Base-by-base conservation (phyloP, 768 basidiomycete genomes). In the Chalciporus piperatus region DNA sequence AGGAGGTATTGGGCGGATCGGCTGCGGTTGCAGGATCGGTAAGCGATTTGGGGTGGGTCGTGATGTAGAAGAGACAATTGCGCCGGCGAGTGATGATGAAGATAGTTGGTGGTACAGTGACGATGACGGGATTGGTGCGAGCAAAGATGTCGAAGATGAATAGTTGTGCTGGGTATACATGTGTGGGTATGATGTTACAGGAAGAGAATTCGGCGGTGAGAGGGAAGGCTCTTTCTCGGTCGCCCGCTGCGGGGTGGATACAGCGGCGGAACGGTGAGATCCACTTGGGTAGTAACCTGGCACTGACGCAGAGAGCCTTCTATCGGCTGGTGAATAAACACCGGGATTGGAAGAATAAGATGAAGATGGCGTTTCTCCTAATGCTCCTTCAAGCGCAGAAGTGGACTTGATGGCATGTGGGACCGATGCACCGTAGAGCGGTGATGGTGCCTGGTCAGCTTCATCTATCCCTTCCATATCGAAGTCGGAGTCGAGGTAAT, bases 1-100 rank as follows among this genome's bases (percentile, higher is more conserved):
- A 9, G 61, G 69, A 9, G 67, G 67, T 51, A 69, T 69, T 1
- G 69, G 69, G 0, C 67, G 67, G 38, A 69, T 69, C 45, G 67
- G 67, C 52, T 69, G 67, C 0, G 67, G 67, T 47, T 69, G 67
- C 3, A 63, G 19, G 19, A 69, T 69, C n/a, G 67, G 69, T 14
- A 69, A 19, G 9, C 20, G 65, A 25, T 35, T 39, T 14, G 51
- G 35, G 28, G 46, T 40, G 47, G 51, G 47, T 50, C 59, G 57
- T 48, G 60, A 53, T 42, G 56, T 47, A 41, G 56, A 52, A 32
- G 61, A 50, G 19, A 50, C 39, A 28, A 68, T 57, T 50, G 67
- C 67, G 56, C 65, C 59, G 8, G 65, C 59, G 25, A 69, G 65
- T 1, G 68, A 63, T 22, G 58, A 66, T 3, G 67, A 54, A 11